phyloP scores from a whole-genome alignment of 306 rosid genomes.

The Cucurbita maxima region DNA sequence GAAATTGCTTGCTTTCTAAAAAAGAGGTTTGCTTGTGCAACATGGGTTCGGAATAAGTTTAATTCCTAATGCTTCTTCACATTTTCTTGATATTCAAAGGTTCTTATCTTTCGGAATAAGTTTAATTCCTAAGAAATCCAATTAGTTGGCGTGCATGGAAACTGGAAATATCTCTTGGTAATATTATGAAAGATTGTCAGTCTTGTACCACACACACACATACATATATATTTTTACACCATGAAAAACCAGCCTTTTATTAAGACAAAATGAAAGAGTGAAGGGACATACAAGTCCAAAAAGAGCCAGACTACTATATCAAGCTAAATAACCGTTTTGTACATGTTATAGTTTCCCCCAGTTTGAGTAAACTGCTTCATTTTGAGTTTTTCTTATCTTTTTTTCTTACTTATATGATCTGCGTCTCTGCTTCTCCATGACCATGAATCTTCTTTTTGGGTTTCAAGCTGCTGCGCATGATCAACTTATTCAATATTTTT shows the following conservation, averaged over 20 bases:
- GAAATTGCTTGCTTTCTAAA: not conserved
- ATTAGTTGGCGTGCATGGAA: not conserved
- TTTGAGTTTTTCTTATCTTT: not conserved
- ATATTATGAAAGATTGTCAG: not conserved
- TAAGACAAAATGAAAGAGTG: not conserved
- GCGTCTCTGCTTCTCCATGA: not conserved
- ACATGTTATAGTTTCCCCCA: not conserved
- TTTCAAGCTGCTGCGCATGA: not conserved
- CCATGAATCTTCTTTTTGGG: not conserved
- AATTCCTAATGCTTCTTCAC: not conserved
- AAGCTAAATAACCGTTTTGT: not conserved
- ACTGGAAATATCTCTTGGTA: not conserved
- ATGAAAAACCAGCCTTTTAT: not conserved
- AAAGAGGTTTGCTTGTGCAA: not conserved
- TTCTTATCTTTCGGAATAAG: no score
- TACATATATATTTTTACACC: no score
- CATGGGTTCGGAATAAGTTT: not conserved
- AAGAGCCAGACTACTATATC: not conserved
- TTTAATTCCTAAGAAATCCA: not conserved
- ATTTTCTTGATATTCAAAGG: not conserved
- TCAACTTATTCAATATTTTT: conserved; percentile 4
- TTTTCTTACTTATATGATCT: not conserved
- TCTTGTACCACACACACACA: not conserved
- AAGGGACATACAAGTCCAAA: not conserved
- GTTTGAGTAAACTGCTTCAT: not conserved